These are phyloP conservation scores for Ogataea pignaliae DNA, from an alignment of 805 yeast species.

Conservation along the genomic window DNA sequence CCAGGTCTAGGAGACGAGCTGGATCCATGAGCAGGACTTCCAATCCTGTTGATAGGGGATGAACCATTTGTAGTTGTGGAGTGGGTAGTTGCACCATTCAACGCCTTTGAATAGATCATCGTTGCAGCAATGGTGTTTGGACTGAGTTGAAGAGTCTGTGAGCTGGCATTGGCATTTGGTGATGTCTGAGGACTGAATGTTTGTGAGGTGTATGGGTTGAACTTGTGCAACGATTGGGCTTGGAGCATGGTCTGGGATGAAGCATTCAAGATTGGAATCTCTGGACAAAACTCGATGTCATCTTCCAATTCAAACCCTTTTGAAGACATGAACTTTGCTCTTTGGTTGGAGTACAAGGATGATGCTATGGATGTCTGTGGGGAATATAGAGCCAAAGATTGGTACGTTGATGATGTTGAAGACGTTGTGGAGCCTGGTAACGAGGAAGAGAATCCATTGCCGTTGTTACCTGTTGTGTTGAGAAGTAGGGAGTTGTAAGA, in stretches of 20 bases:
- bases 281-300: conserved; percentile 64
- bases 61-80: not conserved
- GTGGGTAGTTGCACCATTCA: not conserved
- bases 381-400: conserved; percentile 21
- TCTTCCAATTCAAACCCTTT: conserved; percentile 61
- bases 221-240: conserved; percentile 32
- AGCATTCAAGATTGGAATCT: conserved; percentile 26
- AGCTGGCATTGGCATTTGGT: conserved; percentile 29
- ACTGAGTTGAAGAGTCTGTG: conserved; percentile 13
- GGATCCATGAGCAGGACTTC: conserved; percentile 4
- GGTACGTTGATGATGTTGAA: conserved; percentile 18
- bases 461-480: conserved; percentile 3
- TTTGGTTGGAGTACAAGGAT: conserved; percentile 23
- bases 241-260: not conserved
- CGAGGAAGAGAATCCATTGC: conserved; percentile 2
- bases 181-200: conserved; percentile 51
- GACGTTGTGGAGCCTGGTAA: conserved; percentile 11
- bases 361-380: conserved; percentile 22
- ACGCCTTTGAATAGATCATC: conserved; percentile 9
- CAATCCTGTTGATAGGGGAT: conserved; percentile 6
- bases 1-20: conserved; percentile 39
- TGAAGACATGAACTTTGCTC: conserved; percentile 53
- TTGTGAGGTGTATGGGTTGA: conserved; percentile 65
- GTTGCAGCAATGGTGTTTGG: conserved; percentile 10
- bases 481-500: conserved; percentile 9